Evolutionary conservation across 2,329 filamentous ascomycete genomes (phyloP).

Genomic region (Fusarium staphyleae): DNA sequence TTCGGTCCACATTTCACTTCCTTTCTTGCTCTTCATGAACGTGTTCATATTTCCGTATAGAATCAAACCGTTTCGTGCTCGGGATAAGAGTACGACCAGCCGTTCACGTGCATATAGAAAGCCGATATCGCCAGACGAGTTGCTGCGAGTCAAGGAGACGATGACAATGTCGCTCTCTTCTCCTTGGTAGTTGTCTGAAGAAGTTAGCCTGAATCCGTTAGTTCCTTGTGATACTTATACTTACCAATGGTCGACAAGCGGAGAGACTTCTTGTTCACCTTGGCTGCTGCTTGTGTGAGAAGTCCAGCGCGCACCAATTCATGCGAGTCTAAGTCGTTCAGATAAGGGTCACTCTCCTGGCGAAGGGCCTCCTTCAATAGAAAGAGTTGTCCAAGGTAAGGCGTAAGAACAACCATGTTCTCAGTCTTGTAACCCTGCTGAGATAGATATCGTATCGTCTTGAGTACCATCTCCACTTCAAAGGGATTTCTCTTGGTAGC

Average conservation of each 20-base stretch:
- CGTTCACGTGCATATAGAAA: constrained; percentile 72
- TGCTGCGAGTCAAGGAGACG: constrained; percentile 71
- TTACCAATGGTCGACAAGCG: constrained; percentile 74
- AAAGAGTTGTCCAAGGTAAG: constrained; percentile 73
- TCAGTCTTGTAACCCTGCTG: constrained; percentile 75
- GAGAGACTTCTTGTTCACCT: constrained; percentile 59
- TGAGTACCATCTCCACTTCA: constrained; percentile 71
- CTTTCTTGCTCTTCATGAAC: constrained; percentile 62
- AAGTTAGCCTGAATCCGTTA: background rate
- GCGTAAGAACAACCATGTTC: constrained; percentile 72
- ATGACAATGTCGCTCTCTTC: constrained; percentile 79
- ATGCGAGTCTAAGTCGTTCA: constrained; percentile 72
- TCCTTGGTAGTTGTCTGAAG: constrained; percentile 76
- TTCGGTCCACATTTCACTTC: constrained; percentile 57
- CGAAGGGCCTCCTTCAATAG: constrained; percentile 62
- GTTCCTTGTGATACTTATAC: constrained; percentile 30
- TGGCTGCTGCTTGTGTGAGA: constrained; percentile 59
- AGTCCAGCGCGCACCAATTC: constrained; percentile 68
- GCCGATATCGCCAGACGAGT: constrained; percentile 68
- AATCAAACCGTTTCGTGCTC: constrained; percentile 71
- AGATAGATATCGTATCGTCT: constrained; percentile 69
- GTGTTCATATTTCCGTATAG: constrained; percentile 74
- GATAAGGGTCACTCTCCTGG: constrained; percentile 65
- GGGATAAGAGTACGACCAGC: constrained; percentile 73
- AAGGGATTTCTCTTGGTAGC: constrained; percentile 67